Evolutionary conservation across 345 rosid genomes (phyloP), one percentile per base, ranked within the genome.

Genomic region (Populus tremula): DNA sequence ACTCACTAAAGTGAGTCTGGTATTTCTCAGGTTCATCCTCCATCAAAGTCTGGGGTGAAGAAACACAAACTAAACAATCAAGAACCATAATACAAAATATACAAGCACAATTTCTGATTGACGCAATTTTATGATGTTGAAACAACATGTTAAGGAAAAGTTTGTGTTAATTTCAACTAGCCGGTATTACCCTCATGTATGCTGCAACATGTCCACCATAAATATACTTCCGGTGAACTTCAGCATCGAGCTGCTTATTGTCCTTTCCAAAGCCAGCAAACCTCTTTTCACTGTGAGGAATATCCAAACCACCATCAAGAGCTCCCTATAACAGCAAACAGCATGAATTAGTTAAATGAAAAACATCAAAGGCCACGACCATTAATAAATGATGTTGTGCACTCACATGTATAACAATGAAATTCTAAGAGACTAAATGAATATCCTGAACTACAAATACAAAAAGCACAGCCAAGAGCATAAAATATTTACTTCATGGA

Each of bases 291-390:
- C 97, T 88, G 87, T 92, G 97, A 4, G 94, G 98, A 70, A 90
- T 90, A 77, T 92, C 98, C 85, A 94, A 76, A n/a, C 98, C 98
- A 71, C 96, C 97, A 71, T 94, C 98, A 79, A 91, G 82, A 27
- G 96, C 96, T 50, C 98, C 98, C 98, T 94, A 81, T 29, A 41
- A 23, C 20, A 43, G 20, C 1, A 10, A 69, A n/a, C 4, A 69
- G 7, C 38, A 38, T 0, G 2, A 59, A n/a, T n/a, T 59, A 59
- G 63, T 9, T 59, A 0, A 10, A 59, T n/a, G 63, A 59, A 59
- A n/a, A 23, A 59, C 62, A n/a, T n/a, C 27, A n/a, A 59, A 4
- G 11, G 63, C 27, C 27, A 59, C 63, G 10, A 20, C 12, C 5
- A n/a, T 10, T 4, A n/a, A n/a, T n/a, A 3, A 9, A 23, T n/a